phyloP scores from a whole-genome alignment of 2,329 filamentous ascomycete species.

The Sporothrix inflata region DNA sequence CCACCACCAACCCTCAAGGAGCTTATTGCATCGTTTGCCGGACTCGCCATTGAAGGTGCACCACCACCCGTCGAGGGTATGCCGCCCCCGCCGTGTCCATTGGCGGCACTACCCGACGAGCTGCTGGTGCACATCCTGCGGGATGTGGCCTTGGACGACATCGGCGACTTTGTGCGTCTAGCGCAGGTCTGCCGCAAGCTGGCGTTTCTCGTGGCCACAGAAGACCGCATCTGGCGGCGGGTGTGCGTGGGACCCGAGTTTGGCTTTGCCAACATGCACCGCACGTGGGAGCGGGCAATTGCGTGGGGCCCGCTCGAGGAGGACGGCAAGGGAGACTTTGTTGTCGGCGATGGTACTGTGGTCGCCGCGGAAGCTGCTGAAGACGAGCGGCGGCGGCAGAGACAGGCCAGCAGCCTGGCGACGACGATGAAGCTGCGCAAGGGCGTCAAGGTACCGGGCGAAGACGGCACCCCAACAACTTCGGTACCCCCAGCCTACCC shows the following conservation, averaged over 20 bases:
- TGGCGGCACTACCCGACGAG: conserved; percentile 78
- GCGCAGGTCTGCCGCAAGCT: conserved; percentile 84
- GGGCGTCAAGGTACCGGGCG: conserved; percentile 44
- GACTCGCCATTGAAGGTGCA: conserved; percentile 67
- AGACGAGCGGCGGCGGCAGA: conserved; percentile 31
- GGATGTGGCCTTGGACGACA: conserved; percentile 72
- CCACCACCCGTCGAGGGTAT: conserved; percentile 72
- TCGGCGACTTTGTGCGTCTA: conserved; percentile 75
- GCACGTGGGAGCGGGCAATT: conserved; percentile 69
- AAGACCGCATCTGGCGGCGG: conserved; percentile 84
- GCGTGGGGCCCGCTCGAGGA: conserved; percentile 56
- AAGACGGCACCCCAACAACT: not conserved
- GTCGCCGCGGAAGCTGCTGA: conserved; percentile 33
- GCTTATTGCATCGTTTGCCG: conserved; percentile 75
- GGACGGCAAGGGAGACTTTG: not conserved
- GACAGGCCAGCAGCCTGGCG: conserved; percentile 40
- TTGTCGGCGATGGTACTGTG: not conserved
- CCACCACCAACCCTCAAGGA: conserved; percentile 62
- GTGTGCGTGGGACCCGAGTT: conserved; percentile 71
- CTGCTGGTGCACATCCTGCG: conserved; percentile 78
- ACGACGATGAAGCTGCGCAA: conserved; percentile 49
- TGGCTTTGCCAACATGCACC: conserved; percentile 83
- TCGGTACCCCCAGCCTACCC: conserved; percentile 36
- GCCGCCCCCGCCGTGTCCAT: conserved; percentile 75
- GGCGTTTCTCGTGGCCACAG: conserved; percentile 80